Evolutionary conservation across 75 land plant genomes (phyloP), one percentile per base, ranked within the genome.

Genomic region (Selaginella tamariscina): DNA sequence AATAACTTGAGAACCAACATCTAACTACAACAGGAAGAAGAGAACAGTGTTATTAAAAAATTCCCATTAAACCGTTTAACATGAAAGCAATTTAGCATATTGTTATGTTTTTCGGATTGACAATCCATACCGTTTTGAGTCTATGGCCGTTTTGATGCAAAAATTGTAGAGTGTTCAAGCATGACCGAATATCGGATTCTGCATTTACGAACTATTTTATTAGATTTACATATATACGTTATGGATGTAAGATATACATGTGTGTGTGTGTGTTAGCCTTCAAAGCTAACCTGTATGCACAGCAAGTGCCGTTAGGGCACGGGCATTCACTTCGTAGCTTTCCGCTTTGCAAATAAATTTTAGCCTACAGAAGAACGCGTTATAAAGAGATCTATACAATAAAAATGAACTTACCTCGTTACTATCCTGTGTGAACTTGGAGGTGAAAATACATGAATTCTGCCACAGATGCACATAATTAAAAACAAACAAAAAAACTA

Each of bases 141-240:
- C 72, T 13, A 54, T 87, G 82, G 27, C 77, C 85, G 77, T 87
- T 94, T 79, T 78, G 84, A 49, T 83, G 71, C 49, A 94, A 82
- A 70, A 94, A 94, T 65, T 94, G 98, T 74, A 94, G 91, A 56
- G 98, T 94, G 73, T 94, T 89, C 44, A 94, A 76, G 68, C 98
- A 94, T 39, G 96, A 82, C 2, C 98, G 86, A 64, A 94, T 87
- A 62, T 94, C 98, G 75, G 95, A 89, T 75, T 91, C 98, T 94
- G 88, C 63, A 67, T 60, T 72, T 27, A 20, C 49, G 49, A 67
- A 32, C 9, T 64, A 8, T 27, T 64, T 64, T 64, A 27, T 64
- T 21, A 64, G 31, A 27, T 23, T 2, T 23, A 57, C 22, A 57
- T 20, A 57, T 57, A 8, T 57, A 5, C 26, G 2, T 22, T 29